Evolutionary conservation across 2,329 filamentous ascomycete genomes (phyloP).

Genomic region (Talaromyces sp.): DNA sequence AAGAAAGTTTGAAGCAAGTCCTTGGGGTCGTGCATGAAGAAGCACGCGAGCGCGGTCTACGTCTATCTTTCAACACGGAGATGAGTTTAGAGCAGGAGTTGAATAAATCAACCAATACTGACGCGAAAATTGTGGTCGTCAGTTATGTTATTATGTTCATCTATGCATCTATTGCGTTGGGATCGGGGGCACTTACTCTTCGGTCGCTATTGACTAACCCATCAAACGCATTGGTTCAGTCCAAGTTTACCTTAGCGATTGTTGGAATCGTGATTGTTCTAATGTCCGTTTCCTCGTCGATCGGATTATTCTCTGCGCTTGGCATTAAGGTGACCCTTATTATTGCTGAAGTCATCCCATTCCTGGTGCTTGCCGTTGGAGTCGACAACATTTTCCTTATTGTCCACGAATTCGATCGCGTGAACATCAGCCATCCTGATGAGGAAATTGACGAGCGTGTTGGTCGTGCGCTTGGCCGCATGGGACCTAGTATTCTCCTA

Average conservation of each 20-base stretch:
- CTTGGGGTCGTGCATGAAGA: conserved; percentile 77
- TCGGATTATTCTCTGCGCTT: conserved; percentile 87
- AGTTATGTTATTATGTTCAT: conserved; percentile 99
- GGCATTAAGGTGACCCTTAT: conserved; percentile 95
- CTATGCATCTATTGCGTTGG: conserved; percentile 88
- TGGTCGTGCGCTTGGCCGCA: conserved; percentile 83
- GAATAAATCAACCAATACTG: conserved; percentile 97
- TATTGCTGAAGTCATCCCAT: conserved; percentile 97
- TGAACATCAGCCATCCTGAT: conserved; percentile 88
- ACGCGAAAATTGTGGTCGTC: conserved; percentile 92
- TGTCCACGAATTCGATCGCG: conserved; percentile 94
- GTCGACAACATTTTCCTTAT: conserved; percentile 99
- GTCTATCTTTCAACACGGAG: conserved; percentile 92
- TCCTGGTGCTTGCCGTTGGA: conserved; percentile 91
- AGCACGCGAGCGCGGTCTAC: conserved; percentile 71
- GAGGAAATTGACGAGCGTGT: conserved; percentile 82
- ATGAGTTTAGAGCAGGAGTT: conserved; percentile 92
- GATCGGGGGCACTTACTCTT: conserved; percentile 77
- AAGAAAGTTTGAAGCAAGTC: conserved; percentile 69
- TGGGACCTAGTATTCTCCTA: conserved; percentile 93
- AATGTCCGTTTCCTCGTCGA: conserved; percentile 94
- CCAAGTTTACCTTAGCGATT: conserved; percentile 93
- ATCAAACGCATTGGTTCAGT: conserved; percentile 81
- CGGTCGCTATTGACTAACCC: conserved; percentile 78
- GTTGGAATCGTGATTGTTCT: conserved; percentile 92